These are phyloP conservation scores for Suillus subalutaceus DNA, from an alignment of 768 basidiomycete genomes.

Conservation along the genomic window DNA sequence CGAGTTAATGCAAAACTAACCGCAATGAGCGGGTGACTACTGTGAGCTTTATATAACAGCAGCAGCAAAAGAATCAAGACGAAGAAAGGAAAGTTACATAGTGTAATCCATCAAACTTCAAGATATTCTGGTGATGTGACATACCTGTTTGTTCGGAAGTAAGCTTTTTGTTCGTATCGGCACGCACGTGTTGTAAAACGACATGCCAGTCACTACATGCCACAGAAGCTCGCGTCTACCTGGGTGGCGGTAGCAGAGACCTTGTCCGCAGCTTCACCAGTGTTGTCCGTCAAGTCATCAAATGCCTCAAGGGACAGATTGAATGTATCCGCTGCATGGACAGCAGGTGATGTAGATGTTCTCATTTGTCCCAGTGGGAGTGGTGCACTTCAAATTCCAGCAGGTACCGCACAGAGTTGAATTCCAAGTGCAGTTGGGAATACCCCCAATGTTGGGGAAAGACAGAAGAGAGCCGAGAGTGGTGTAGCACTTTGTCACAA, in stretches of 20 bases:
- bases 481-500: slow-evolving; percentile 32
- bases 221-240: slow-evolving; percentile 50
- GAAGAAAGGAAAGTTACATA: not conserved
- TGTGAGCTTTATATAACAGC: not conserved
- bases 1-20: not conserved
- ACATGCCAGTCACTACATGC: slow-evolving; percentile 35
- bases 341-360: slow-evolving; percentile 51
- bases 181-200: not conserved
- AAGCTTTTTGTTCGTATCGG: not conserved
- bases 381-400: slow-evolving; percentile 56
- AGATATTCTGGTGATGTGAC: not conserved
- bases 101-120: not conserved
- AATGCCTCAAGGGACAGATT: slow-evolving; percentile 40
- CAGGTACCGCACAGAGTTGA: slow-evolving; percentile 61
- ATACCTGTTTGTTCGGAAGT: not conserved
- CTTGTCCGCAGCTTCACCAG: slow-evolving; percentile 47
- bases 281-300: slow-evolving; percentile 39
- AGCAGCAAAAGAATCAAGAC: not conserved
- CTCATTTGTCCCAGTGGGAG: slow-evolving; percentile 31
- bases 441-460: slow-evolving; percentile 37
- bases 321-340: slow-evolving; percentile 51
- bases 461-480: slow-evolving; percentile 36
- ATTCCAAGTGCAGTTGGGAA: slow-evolving; percentile 38
- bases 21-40: not conserved
- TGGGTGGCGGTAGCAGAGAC: slow-evolving; percentile 47